Evolutionary conservation across 164 flowering plant species (phyloP).

Genomic region (Kalanchoe fedtschenkoi): DNA sequence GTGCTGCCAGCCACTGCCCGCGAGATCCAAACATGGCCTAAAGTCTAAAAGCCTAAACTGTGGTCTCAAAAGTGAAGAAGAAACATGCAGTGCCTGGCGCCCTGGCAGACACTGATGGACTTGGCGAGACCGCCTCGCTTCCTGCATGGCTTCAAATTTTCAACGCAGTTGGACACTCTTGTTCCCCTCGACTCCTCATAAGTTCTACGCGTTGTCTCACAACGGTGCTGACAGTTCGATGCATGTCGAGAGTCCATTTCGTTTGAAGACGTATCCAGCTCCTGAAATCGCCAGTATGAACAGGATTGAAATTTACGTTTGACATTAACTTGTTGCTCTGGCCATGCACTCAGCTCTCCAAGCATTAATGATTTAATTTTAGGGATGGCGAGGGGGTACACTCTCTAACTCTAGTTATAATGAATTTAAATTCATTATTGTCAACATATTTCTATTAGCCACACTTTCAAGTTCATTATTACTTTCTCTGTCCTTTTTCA

Average conservation of each 20-base stretch:
- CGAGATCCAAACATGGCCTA: background rate
- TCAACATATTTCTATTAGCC: too few relatives aligned
- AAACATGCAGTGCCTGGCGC: background rate
- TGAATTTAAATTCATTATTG: too few relatives aligned
- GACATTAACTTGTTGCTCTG: too few relatives aligned
- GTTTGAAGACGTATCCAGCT: background rate
- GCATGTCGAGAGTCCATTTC: background rate
- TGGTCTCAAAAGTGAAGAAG: background rate
- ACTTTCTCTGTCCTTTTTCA: too few relatives aligned
- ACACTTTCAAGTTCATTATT: too few relatives aligned
- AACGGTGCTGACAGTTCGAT: background rate
- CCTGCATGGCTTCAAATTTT: background rate
- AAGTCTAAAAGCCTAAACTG: background rate
- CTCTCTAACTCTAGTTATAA: too few relatives aligned
- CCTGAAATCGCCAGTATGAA: background rate
- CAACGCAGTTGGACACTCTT: too few relatives aligned
- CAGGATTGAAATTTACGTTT: too few relatives aligned
- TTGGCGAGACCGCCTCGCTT: too few relatives aligned
- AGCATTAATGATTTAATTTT: too few relatives aligned
- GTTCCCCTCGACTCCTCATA: background rate
- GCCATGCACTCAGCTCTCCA: too few relatives aligned
- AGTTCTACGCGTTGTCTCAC: background rate
- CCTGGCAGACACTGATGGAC: background rate
- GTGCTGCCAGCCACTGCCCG: background rate
- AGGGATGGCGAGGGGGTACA: too few relatives aligned